Evolutionary conservation across 2,329 filamentous ascomycete species (phyloP), one percentile per base, ranked within the genome.

Genomic region (Fusarium hostae): DNA sequence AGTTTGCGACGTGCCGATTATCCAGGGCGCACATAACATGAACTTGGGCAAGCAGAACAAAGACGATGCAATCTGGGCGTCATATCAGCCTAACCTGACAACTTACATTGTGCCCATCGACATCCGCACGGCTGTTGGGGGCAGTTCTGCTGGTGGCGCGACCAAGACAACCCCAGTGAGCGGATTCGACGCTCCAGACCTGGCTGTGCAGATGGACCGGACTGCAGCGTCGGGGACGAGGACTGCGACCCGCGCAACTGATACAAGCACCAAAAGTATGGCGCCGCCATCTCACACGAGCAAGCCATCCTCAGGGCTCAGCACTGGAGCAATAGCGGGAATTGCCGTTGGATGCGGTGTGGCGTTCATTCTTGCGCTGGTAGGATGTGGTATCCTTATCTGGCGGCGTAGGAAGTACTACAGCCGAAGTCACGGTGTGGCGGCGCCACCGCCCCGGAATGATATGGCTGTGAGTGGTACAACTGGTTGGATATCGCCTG

Each of bases 11-110:
- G 39, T 63, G 4, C 57, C 61, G 5, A 1, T 6, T 4, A 54
- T 64, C 8, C 45, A 63, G 20, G 61, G 61, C 5, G 13, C 39
- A 11, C 57, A 63, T 11, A 63, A 63, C 9, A 64, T 64, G 58
- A 64, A 63, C 9, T 18, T 64, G 20, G 61, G 58, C 22, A 39
- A 62, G 9, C 58, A 64, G 40, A 63, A 64, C 20, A 22, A 44
- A 8, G 61, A 64, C 4, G 20, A 62, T 15, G 61, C 57, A 11
- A 64, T 64, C 8, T 63, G 45, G 61, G 57, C 61, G 4, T 22
- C 16, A 15, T 63, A 64, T 4, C 58, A 64, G 28, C 34, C 24
- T 1, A 44, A 32, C 2, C 15, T 63, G 28, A 64, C 58, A 2
- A 64, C 58, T 3, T 64, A 64, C 9, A 16, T 39, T n/a, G 40